Evolutionary conservation across 1,139 yeast genomes (phyloP).

Genomic region (Geotrichum restrictum): DNA sequence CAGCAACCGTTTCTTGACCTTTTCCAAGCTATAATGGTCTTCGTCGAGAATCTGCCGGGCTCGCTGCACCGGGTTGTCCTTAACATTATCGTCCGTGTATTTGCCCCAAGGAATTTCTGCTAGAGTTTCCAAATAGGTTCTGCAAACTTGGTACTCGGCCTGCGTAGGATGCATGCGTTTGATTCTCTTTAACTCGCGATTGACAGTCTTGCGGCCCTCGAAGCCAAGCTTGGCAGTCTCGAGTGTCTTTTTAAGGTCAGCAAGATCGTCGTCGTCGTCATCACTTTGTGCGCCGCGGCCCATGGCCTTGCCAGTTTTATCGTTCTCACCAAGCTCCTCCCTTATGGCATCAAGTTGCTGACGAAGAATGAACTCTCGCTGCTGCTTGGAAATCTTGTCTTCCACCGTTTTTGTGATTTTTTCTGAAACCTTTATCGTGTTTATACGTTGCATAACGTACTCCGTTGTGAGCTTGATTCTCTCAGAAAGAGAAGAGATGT

Average conservation of each 20-base stretch:
- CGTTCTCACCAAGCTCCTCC: constrained; percentile 31
- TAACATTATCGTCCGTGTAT: constrained; percentile 34
- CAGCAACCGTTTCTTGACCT: constrained; percentile 73
- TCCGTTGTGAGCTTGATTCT: constrained; percentile 33
- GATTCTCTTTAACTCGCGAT: constrained; percentile 62
- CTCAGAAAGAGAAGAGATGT: constrained; percentile 30
- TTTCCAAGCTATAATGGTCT: constrained; percentile 81
- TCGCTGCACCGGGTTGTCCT: constrained; percentile 45
- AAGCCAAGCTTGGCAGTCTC: constrained; percentile 31
- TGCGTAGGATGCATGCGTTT: constrained; percentile 61
- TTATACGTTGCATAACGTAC: constrained; percentile 25
- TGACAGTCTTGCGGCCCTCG: constrained; percentile 47
- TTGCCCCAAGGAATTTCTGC: constrained; percentile 54
- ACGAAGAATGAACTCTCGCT: constrained; percentile 32
- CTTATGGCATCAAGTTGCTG: constrained; percentile 30
- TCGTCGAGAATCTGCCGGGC: constrained; percentile 64
- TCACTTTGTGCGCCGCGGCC: constrained; percentile 25
- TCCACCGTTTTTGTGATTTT: constrained; percentile 28
- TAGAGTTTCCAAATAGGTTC: constrained; percentile 67
- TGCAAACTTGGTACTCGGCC: constrained; percentile 69
- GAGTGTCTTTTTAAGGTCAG: constrained; percentile 33
- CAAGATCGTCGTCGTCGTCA: constrained; percentile 37
- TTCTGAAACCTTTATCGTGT: constrained; percentile 27
- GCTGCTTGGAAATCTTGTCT: constrained; percentile 28
- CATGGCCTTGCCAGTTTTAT: constrained; percentile 4